Evolutionary conservation across 1,139 yeast genomes (phyloP), one percentile per base, ranked within the genome.

Genomic region (Lipomyces yarrowii): DNA sequence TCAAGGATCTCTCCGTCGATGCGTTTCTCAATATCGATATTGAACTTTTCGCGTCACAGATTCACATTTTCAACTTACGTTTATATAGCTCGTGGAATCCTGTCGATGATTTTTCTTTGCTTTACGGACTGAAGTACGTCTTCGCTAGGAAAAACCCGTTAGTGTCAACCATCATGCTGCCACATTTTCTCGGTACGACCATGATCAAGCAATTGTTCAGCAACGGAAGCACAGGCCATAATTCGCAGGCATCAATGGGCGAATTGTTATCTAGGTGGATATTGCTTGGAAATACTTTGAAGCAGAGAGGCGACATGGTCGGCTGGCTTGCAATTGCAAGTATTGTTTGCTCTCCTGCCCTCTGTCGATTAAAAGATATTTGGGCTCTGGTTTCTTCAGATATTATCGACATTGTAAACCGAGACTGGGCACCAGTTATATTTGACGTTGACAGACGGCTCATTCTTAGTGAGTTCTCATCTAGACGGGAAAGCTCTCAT

Each of bases 241-340:
- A n/a, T 48, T 33, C 61, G 18, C 54, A 60, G 0, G 26, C 61
- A 1, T 42, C 37, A 2, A 62, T 57, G 18, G 56, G 59, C 13
- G 57, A 62, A 32, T 42, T 92, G 13, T 77, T 93, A 57, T 87
- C 87, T 64, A 89, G 87, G 75, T 94, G 98, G 99, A 90, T 93
- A 61, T 87, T 88, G 70, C 81, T 93, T 59, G 98, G 98, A 4
- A 86, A 90, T 70, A 79, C 83, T 48, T 84, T 93, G 69, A 96
- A 91, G 74, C 86, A 86, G 70, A 80, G 86, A 35, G 99, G 99
- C 61, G 96, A 94, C 75, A 91, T 92, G 94, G 93, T 93, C 0
- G 89, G 96, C 39, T 94, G 98, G 98, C 79, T 91, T 51, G 97
- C 97, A 1, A 88, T 93, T 71, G 92, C 97, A 0, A 87, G 96